Evolutionary conservation across 192 early-diverging fungal species (phyloP), one percentile per base, ranked within the genome.

Genomic region (Mortierella hygrophila): DNA sequence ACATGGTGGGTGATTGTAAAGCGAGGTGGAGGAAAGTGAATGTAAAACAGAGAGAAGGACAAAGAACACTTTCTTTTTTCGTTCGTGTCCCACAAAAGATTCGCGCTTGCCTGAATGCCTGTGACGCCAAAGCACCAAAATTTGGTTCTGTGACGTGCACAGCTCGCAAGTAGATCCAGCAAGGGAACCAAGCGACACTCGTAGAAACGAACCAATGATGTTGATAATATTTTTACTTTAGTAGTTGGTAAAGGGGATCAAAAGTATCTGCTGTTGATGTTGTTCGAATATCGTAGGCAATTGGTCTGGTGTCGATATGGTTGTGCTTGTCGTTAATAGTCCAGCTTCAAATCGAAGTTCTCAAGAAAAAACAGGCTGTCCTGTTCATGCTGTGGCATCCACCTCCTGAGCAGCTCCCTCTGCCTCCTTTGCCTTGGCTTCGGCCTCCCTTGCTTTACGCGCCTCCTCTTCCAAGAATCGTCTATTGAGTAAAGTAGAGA

Each of bases 1-100:
- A 92, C 91, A 92, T 92, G 72, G 21, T 88, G 78, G 40, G 35
- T 65, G 78, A 42, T 10, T 40, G 57, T 40, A 35, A 65, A 41
- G 29, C 21, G 54, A 57, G 40, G 37, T 49, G 65, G 20, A 18
- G 52, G 42, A 68, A 7, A 72, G 65, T 20, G 74, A 46, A 18
- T 35, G 68, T 52, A 35, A 23, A 54, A 70, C 8, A 46, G 21
- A 60, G 10, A 32, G 60, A 65, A 65, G 60, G 60, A 13, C 60
- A 65, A 65, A 65, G 60, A 65, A 65, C 60, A 65, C 60, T 65
- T 60, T 55, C 54, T 6, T 65, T 65, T 60, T 21, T 29, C 8
- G n/a, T 65, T 65, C 60, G 60, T 65, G 60, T 65, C 11, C 60
- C n/a, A 65, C 60, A 65, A 60, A 16, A 26, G 55, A 13, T 29